Conservation (phyloP, 2,329 filamentous ascomycete genomes). For the Teratosphaeriaceae sp. region DNA sequence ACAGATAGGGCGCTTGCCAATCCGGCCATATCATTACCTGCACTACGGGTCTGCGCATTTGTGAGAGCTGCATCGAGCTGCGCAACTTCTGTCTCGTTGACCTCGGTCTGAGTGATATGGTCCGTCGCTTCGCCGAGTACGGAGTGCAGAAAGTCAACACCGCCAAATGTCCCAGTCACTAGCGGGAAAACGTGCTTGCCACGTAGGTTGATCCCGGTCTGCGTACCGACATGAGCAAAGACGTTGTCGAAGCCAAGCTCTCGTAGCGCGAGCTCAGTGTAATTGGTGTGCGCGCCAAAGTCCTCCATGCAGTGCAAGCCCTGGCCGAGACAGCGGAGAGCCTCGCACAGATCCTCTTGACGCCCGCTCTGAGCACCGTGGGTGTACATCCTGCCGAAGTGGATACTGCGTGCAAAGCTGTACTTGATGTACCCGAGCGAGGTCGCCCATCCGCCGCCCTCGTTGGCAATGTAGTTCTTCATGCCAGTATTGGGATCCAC, state of each 20-base stretch:
- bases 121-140: conserved; percentile 46
- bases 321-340: conserved; percentile 45
- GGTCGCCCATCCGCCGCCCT: conserved; percentile 79
- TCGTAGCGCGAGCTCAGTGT: conserved; percentile 45
- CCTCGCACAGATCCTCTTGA: conserved; percentile 43
- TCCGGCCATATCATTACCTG: conserved; percentile 25
- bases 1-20: conserved; percentile 68
- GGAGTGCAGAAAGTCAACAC: conserved; percentile 40
- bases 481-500: conserved; percentile 63
- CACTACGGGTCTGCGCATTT: conserved; percentile 29
- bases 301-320: conserved; percentile 50
- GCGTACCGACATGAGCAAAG: conserved; percentile 46
- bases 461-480: conserved; percentile 99
- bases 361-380: conserved; percentile 35
- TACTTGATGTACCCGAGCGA: conserved; percentile 60
- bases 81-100: conserved; percentile 42
- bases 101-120: conserved; percentile 43
- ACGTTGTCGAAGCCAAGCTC: conserved; percentile 47
- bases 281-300: conserved; percentile 51
- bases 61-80: conserved; percentile 40
- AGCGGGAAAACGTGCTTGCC: conserved; percentile 45
- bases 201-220: conserved; percentile 39
- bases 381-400: conserved; percentile 43
- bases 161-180: conserved; percentile 50
- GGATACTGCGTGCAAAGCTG: conserved; percentile 42